phyloP scores from a whole-genome alignment of 1,284 basidiomycete species.

The Volvariella surrecta region DNA sequence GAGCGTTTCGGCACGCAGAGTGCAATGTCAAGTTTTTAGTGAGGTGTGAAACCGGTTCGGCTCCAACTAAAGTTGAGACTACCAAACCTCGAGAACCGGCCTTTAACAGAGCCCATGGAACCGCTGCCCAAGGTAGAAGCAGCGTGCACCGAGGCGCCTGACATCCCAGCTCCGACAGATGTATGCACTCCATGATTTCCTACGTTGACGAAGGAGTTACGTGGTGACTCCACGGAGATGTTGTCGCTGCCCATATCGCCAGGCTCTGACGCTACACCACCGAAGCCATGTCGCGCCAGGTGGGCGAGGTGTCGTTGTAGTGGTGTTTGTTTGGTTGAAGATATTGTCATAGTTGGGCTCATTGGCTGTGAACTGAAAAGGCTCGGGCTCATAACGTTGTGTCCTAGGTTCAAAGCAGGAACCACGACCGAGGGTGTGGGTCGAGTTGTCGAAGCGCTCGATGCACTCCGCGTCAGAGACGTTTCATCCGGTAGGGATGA shows the following conservation, averaged over 20 bases:
- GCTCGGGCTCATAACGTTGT: slow-evolving; percentile 29
- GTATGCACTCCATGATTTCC: slow-evolving; percentile 31
- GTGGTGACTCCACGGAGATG: slow-evolving; percentile 54
- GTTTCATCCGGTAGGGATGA: slow-evolving; percentile 32
- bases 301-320: slow-evolving; percentile 71
- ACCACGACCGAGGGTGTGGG: slow-evolving; percentile 23
- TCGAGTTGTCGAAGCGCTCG: slow-evolving; percentile 32
- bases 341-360: slow-evolving; percentile 20
- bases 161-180: slow-evolving; percentile 28
- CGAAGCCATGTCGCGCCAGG: slow-evolving; percentile 71
- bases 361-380: slow-evolving; percentile 35
- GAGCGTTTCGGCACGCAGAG: too few species aligned
- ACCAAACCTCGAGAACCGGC: slow-evolving; percentile 64
- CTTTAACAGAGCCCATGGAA: slow-evolving; percentile 43
- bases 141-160: slow-evolving; percentile 37
- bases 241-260: slow-evolving; percentile 54
- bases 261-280: slow-evolving; percentile 66
- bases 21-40: too few species aligned
- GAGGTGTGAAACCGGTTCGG: slow-evolving; percentile 23
- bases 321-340: slow-evolving; percentile 53
- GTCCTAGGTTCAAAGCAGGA: slow-evolving; percentile 40
- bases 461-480: slow-evolving; percentile 34
- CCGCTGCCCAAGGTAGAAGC: slow-evolving; percentile 45
- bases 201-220: slow-evolving; percentile 64
- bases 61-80: slow-evolving; percentile 61